These are phyloP conservation scores for Yarrowia galli DNA, from an alignment of 1,139 yeast species.

Conservation along the genomic window DNA sequence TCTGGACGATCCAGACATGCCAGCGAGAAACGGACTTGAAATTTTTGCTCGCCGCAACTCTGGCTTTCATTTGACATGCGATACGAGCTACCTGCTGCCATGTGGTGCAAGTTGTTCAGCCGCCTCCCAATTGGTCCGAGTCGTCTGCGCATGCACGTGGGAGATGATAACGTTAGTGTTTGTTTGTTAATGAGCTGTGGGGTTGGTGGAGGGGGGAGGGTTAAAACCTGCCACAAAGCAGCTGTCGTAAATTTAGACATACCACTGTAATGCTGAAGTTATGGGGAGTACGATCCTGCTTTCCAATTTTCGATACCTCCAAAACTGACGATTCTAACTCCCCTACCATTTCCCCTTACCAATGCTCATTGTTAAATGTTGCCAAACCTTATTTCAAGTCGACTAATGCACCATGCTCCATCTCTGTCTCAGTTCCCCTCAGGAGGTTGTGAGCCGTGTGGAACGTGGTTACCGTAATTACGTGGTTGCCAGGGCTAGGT, in stretches of 20 bases:
- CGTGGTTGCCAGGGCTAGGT: too few species aligned
- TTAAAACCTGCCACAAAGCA: too few species aligned
- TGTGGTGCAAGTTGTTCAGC: neutral
- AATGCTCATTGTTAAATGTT: neutral
- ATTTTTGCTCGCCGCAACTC: neutral
- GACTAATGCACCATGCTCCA: slow-evolving; percentile 31
- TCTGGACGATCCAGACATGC: neutral
- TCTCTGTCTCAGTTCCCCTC: slow-evolving; percentile 36
- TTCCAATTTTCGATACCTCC: too few species aligned
- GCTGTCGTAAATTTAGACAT: too few species aligned
- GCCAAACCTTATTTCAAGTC: neutral
- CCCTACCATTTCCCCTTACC: too few species aligned
- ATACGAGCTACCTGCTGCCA: neutral
- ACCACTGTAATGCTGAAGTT: too few species aligned
- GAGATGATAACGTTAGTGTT: slow-evolving; percentile 3
- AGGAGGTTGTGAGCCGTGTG: neutral
- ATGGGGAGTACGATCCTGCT: neutral
- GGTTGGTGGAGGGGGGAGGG: neutral
- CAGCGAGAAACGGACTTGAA: neutral
- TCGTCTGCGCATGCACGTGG: slow-evolving; percentile 36
- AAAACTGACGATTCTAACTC: too few species aligned
- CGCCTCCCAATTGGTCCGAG: slow-evolving; percentile 30
- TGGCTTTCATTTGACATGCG: slow-evolving; percentile 1
- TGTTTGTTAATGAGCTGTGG: neutral
- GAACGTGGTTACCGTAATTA: too few species aligned